phyloP scores from a whole-genome alignment of 306 rosid species.

The Nissolia schottii region DNA sequence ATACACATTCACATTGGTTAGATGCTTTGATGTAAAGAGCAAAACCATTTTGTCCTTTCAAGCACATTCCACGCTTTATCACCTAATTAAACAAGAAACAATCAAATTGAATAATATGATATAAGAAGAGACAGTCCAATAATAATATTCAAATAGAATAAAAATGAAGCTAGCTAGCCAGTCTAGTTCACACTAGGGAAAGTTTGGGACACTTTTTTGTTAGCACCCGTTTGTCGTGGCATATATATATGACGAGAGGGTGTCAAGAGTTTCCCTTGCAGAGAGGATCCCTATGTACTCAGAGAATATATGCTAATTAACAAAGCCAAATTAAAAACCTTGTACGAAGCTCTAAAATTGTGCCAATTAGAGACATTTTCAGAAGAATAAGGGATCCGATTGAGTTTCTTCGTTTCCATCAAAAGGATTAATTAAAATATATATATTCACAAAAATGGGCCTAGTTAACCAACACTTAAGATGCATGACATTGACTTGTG shows the following conservation, averaged over 20 bases:
- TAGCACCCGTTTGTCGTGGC: conserved; percentile 29
- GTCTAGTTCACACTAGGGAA: not conserved
- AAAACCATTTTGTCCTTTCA: conserved; percentile 9
- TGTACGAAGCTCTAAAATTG: conserved; percentile 22
- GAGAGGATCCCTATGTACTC: conserved; percentile 26
- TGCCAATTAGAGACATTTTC: conserved; percentile 19
- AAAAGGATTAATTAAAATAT: not conserved
- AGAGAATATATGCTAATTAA: conserved; percentile 20
- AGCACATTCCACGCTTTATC: conserved; percentile 10
- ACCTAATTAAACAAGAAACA: not conserved
- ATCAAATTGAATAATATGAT: conserved; percentile 3
- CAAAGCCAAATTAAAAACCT: conserved; percentile 27
- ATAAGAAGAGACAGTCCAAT: not conserved
- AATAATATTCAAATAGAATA: not conserved
- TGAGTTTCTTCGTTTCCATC: conserved; percentile 26
- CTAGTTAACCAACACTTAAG: not conserved
- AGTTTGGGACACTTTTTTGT: conserved; percentile 17
- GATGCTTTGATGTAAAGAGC: conserved; percentile 1
- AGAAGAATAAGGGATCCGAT: conserved; percentile 9
- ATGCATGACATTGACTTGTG: not conserved
- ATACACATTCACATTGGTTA: not conserved
- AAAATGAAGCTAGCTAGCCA: not conserved
- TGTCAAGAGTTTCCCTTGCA: conserved; percentile 22
- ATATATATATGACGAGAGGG: conserved; percentile 29
- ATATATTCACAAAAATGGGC: not conserved